Percentiles rank a stretch among this genome's conserved stretches.
Evolutionary conservation across 176 grass and related monocot species (phyloP).

Genomic region (Paspalum vaginatum): DNA sequence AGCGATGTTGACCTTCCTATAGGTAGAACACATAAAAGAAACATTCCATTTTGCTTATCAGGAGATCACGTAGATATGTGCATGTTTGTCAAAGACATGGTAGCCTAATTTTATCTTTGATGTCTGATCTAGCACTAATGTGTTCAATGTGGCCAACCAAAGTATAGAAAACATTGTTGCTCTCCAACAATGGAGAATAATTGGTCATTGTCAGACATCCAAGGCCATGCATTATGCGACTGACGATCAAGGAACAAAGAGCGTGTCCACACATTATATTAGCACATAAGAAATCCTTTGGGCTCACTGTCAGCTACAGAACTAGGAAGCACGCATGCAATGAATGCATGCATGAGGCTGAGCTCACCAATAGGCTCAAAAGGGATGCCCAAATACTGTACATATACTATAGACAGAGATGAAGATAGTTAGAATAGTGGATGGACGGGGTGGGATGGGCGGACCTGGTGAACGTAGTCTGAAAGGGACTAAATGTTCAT

Average conservation of each 20-base stretch:
- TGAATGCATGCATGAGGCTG: slow-evolving; percentile 1
- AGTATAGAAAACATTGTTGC: not conserved
- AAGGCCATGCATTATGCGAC: not conserved
- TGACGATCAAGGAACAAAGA: not conserved
- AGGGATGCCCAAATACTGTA: too few species aligned
- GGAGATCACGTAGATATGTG: not conserved
- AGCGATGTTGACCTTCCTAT: slow-evolving; percentile 3
- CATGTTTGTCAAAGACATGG: not conserved
- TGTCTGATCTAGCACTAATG: not conserved
- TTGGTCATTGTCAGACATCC: slow-evolving; percentile 8
- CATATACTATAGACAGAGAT: too few species aligned
- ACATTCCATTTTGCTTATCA: slow-evolving; percentile 36
- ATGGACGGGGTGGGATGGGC: too few species aligned
- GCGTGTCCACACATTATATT: not conserved
- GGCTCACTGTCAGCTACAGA: not conserved
- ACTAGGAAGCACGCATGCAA: slow-evolving; percentile 1
- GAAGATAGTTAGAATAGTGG: too few species aligned
- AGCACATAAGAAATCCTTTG: not conserved
- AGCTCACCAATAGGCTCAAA: too few species aligned
- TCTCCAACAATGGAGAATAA: slow-evolving; percentile 6
- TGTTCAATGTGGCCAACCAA: slow-evolving; percentile 16
- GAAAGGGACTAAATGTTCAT: not conserved
- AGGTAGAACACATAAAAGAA: not conserved
- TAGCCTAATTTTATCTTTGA: slow-evolving; percentile 6
- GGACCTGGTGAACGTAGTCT: too few species aligned